Evolutionary conservation across 1,284 basidiomycete genomes (phyloP).

Genomic region (Moniliophthora roreri): DNA sequence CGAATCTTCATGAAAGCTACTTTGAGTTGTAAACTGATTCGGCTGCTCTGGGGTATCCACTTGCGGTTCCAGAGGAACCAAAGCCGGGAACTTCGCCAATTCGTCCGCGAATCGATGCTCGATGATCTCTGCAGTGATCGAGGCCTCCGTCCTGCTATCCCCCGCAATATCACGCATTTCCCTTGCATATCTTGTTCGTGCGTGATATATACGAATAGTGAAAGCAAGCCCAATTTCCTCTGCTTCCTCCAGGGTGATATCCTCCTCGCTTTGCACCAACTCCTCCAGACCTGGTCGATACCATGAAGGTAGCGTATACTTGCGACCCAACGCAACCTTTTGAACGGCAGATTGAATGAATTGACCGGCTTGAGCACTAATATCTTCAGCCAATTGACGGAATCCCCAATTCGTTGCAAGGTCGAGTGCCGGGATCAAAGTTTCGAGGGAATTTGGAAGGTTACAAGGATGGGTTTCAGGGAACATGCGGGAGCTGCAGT

Average conservation of each 20-base stretch:
- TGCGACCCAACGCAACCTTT: not conserved
- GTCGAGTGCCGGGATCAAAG: constrained; percentile 2
- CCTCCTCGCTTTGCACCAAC: constrained; percentile 3
- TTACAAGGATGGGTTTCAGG: not conserved
- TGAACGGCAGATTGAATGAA: not conserved
- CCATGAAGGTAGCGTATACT: not conserved
- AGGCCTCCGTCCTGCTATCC: not conserved
- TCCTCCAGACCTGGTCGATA: constrained; percentile 1
- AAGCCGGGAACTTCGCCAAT: not conserved
- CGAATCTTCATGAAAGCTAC: too few relatives aligned
- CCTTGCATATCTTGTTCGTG: constrained; percentile 1
- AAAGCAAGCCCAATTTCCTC: constrained; percentile 1
- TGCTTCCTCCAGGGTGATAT: constrained; percentile 3
- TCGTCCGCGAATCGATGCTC: not conserved
- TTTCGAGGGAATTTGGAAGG: not conserved
- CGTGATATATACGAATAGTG: constrained; percentile 2
- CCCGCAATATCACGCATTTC: not conserved
- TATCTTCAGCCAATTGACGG: not conserved
- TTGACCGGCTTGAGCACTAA: not conserved
- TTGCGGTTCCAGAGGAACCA: too few relatives aligned
- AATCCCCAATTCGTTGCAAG: constrained; percentile 4
- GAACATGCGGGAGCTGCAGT: not conserved
- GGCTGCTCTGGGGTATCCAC: too few relatives aligned
- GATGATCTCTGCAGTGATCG: not conserved
- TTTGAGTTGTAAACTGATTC: too few relatives aligned